Evolutionary conservation across 1,284 basidiomycete genomes (phyloP), one percentile per base, ranked within the genome.

Genomic region (Irpex sp.): DNA sequence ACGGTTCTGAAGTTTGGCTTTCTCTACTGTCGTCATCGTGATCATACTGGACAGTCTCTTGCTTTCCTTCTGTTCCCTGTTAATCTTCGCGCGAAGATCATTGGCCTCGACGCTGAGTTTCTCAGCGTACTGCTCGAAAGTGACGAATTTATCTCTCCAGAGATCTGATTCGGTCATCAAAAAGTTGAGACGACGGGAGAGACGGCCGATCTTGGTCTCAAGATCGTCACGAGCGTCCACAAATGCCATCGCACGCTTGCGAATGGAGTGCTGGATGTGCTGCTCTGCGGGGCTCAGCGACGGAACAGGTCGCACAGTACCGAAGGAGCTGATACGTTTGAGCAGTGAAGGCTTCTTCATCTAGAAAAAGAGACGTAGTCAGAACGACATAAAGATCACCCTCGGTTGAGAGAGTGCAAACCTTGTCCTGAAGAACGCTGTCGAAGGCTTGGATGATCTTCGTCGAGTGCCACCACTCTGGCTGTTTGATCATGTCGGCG

Each of bases 391-490:
- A 31, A 19, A 19, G 8, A 7, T 36, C 5, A 15, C 33, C 3
- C 46, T 63, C 21, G 39, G 35, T 19, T 36, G 39, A 57, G 58
- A 47, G 60, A 9, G 54, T 36, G 71, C 77, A 66, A 66, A 93
- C 92, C 83, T 89, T 94, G 73, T 96, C 93, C 67, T 91, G 87
- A 56, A 97, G 81, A 31, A 96, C 93, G 63, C 81, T 82, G 75
- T 97, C 94, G 68, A 97, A 96, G 5, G 93, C 94, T 66, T 92
- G 87, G 60, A 97, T 90, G 69, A 96, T 91, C 21, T 89, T 86
- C 9, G 89, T 91, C 51, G 92, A 93, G 72, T 94, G 88, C 94
- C 94, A 97, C 95, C 95, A 97, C 64, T 88, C 85, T 0, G 95
- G 95, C 46, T 90, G 81, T 71, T 93, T 91, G 73, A 95, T 91